Percentiles rank a stretch among this genome's conserved stretches.
Evolutionary conservation across 495 filamentous ascomycete species (phyloP).

Genomic region (Chaetomium cochliodes): DNA sequence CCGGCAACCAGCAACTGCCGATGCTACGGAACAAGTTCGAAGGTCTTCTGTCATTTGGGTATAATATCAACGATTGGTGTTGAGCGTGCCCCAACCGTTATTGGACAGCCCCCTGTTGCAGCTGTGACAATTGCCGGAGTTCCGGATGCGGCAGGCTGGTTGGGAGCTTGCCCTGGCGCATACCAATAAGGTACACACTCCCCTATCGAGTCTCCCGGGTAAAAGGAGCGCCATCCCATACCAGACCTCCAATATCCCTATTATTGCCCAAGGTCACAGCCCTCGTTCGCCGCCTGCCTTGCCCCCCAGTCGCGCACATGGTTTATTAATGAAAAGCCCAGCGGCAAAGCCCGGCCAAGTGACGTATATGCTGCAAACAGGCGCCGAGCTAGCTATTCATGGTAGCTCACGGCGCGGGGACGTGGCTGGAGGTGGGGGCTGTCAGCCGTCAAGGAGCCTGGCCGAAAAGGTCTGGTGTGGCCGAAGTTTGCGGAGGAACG

Average conservation of each 20-base stretch:
- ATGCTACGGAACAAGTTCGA: slow-evolving; percentile 42
- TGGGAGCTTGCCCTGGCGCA: slow-evolving; percentile 5
- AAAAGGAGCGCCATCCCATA: slow-evolving; percentile 22
- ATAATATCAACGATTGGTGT: slow-evolving; percentile 41
- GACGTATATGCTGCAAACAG: slow-evolving; percentile 15
- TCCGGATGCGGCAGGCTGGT: slow-evolving; percentile 31
- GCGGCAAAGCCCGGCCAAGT: slow-evolving; percentile 12
- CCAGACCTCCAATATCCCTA: slow-evolving; percentile 21
- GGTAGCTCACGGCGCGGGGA: slow-evolving; percentile 1
- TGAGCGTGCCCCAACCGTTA: slow-evolving; percentile 34
- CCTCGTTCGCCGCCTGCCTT: slow-evolving; percentile 6
- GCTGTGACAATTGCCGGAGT: slow-evolving; percentile 43
- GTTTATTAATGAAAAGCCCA: slow-evolving; percentile 3
- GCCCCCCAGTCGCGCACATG: slow-evolving; percentile 8
- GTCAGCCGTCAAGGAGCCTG: background rate
- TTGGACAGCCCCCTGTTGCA: slow-evolving; percentile 39
- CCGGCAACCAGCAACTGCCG: slow-evolving; percentile 43
- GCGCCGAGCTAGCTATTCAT: slow-evolving; percentile 11
- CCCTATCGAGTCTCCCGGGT: slow-evolving; percentile 29
- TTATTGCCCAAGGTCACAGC: slow-evolving; percentile 22
- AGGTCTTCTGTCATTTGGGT: slow-evolving; percentile 39
- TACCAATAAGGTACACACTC: background rate
- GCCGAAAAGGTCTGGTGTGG: slow-evolving; percentile 12
- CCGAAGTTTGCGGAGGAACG: slow-evolving; percentile 1
- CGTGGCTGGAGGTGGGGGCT: background rate